Conservation (phyloP, 139 green algal genomes). For the Coelastrella sp. region DNA sequence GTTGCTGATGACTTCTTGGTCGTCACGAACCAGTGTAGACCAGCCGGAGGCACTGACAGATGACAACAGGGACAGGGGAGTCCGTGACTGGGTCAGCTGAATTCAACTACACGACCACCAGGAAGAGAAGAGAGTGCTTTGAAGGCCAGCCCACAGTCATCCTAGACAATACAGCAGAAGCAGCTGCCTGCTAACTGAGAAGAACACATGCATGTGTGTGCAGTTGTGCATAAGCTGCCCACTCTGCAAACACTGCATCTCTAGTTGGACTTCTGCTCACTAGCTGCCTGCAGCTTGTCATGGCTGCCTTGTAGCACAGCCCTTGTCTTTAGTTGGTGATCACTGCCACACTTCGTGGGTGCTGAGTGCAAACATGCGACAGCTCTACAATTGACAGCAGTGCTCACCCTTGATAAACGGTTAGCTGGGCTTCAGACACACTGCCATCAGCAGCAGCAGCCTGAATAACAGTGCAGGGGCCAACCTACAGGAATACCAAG, state of each 20-base stretch:
- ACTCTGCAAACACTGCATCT: not conserved
- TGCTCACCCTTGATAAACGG: constrained; percentile 54
- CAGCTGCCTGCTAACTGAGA: no score
- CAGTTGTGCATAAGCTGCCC: not conserved
- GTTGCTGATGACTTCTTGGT: constrained; percentile 51
- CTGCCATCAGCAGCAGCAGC: constrained; percentile 49
- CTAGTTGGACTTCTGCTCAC: no score
- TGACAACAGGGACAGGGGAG: not conserved
- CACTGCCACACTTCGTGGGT: no score
- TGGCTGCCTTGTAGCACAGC: no score
- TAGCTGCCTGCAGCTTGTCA: no score
- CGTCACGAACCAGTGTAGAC: constrained; percentile 56
- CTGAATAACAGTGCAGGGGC: constrained; percentile 31
- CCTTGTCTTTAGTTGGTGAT: no score
- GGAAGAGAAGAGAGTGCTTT: not conserved
- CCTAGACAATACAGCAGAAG: no score
- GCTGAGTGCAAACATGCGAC: no score
- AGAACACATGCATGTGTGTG: not conserved
- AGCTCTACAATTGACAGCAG: no score
- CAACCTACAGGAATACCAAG: constrained; percentile 25
- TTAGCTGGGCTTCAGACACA: constrained; percentile 43
- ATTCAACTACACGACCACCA: no score
- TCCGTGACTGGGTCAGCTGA: no score
- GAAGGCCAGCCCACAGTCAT: not conserved
- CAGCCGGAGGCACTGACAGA: constrained; percentile 51